Evolutionary conservation across 1,139 yeast genomes (phyloP).

Genomic region (Nakaseomyces glabratus): DNA sequence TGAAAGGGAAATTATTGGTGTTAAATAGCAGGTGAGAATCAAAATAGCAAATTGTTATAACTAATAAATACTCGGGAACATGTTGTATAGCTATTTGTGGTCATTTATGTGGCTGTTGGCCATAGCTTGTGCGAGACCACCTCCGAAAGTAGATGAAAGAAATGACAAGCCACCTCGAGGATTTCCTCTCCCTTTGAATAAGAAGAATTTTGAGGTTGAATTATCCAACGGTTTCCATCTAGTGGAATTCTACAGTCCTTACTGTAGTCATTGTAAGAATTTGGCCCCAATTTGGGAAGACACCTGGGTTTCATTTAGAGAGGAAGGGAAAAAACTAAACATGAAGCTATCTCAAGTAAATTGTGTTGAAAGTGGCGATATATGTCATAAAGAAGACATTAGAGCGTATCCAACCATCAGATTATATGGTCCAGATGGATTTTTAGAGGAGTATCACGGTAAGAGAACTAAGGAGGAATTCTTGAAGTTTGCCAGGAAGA

Average conservation of each 20-base stretch:
- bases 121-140: conserved; percentile 1
- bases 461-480: conserved; percentile 43
- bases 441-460: conserved; percentile 36
- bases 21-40: too few relatives aligned
- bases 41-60: too few relatives aligned
- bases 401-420: conserved; percentile 49
- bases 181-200: conserved; percentile 31
- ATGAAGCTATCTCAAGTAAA: conserved; percentile 60
- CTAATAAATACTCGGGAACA: too few relatives aligned
- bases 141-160: neutral
- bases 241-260: conserved; percentile 62
- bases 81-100: too few relatives aligned
- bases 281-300: conserved; percentile 59
- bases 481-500: conserved; percentile 44
- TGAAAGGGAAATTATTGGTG: too few relatives aligned
- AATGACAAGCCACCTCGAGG: conserved; percentile 8
- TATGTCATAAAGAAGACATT: conserved; percentile 55
- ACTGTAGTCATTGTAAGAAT: conserved; percentile 58
- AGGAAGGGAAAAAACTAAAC: conserved; percentile 36
- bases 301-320: conserved; percentile 40
- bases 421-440: conserved; percentile 46
- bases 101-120: neutral
- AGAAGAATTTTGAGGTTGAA: conserved; percentile 36
- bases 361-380: conserved; percentile 64
- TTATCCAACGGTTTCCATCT: conserved; percentile 43